These are phyloP conservation scores for Fagus crenata DNA, from an alignment of 306 rosid genomes.

Conservation along the genomic window DNA sequence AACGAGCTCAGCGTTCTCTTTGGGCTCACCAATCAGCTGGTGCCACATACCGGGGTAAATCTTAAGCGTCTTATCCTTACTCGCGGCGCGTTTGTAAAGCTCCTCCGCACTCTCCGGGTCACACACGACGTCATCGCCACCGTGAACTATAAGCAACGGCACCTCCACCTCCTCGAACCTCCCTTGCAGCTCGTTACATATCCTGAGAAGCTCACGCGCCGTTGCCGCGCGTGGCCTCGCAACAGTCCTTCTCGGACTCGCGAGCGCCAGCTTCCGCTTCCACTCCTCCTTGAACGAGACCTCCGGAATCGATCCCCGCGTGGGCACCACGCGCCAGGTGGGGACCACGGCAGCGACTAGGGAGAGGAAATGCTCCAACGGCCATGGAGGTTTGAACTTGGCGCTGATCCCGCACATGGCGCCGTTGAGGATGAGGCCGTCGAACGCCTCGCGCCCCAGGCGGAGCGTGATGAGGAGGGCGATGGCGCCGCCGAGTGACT, in stretches of 20 bases:
- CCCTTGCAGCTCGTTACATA: constrained; percentile 81
- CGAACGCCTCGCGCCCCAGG: not conserved
- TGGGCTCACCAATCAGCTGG: constrained; percentile 69
- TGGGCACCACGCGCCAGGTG: constrained; percentile 92
- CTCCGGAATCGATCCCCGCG: constrained; percentile 76
- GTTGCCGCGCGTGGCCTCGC: constrained; percentile 88
- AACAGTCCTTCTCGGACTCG: constrained; percentile 62
- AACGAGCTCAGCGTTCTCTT: constrained; percentile 62
- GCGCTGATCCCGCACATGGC: constrained; percentile 96
- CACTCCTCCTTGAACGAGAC: constrained; percentile 82
- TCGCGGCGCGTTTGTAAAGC: constrained; percentile 60
- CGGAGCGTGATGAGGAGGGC: constrained; percentile 80
- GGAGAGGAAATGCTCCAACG: constrained; percentile 77
- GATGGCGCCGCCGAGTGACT: constrained; percentile 94
- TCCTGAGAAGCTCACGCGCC: constrained; percentile 74
- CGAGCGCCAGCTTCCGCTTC: constrained; percentile 79
- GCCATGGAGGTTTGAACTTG: constrained; percentile 98
- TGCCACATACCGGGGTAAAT: constrained; percentile 85
- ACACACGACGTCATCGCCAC: constrained; percentile 71
- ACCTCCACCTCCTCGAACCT: constrained; percentile 77
- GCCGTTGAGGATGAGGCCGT: constrained; percentile 79
- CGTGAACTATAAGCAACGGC: constrained; percentile 77
- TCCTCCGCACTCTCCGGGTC: constrained; percentile 84
- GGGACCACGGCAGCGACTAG: constrained; percentile 67
- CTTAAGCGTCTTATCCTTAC: constrained; percentile 81